Evolutionary conservation across 2,329 filamentous ascomycete genomes (phyloP), one percentile per base, ranked within the genome.

Genomic region (Pseudocercospora fijiensis): DNA sequence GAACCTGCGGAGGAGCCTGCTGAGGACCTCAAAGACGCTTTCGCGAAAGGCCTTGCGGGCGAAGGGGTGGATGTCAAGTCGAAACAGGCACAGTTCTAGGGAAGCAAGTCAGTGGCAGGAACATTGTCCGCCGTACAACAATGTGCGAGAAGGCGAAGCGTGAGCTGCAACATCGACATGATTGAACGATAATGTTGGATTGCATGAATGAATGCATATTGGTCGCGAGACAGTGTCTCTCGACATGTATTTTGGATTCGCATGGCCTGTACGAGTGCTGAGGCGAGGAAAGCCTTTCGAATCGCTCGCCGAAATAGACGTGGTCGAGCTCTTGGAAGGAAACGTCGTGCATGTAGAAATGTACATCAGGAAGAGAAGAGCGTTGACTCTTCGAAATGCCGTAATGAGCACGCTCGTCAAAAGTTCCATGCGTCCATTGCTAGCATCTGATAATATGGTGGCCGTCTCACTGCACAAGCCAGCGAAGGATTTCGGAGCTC

Each of bases 21-120:
- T 11, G 67, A 63, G 0, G 79, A 82, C 69, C 62, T 79, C 6
- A 79, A 79, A 64, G 77, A 78, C 7, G 68, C 76, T 55, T 82
- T 78, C 65, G 72, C 77, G 67, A 67, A 76, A 24, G 77, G 77
- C 0, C 62, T 82, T 65, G 77, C 80, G 70, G 72, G 72, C 47
- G 76, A 76, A 10, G 80, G 80, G 1, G 67, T 82, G 24, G 76
- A 78, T 47, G 70, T 76, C 26, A 69, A 65, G 26, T 73, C 68
- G 28, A 74, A 73, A 62, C 72, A 74, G 64, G 72, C 72, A 13
- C 49, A 52, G 24, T 52, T 52, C 11, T 52, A 28, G 9, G 43
- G 10, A 33, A 4, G 10, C n/a, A 33, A 33, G 11, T 13, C 30
- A 33, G 11, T 33, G 9, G 30, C 30, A 33, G 30, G 4, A 33